phyloP scores from a whole-genome alignment of 257 asterid species.

The Forsythia suspensa region DNA sequence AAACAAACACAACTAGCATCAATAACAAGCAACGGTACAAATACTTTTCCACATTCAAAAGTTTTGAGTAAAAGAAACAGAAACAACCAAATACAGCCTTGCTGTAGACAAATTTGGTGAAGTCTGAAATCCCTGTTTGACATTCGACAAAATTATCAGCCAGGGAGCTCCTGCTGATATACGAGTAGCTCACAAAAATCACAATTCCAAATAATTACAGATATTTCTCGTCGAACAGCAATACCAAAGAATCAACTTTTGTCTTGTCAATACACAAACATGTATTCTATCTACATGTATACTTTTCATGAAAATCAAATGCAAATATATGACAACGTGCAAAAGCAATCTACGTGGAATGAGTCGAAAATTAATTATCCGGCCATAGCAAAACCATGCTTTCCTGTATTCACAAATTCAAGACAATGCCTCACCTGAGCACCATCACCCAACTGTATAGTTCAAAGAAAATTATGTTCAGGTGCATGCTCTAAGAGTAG shows the following conservation, averaged over 20 bases:
- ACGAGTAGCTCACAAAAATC: not conserved
- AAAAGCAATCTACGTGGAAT: not conserved
- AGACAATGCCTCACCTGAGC: not conserved
- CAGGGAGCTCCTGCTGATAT: too few species aligned
- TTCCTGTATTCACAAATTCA: too few species aligned
- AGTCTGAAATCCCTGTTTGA: too few species aligned
- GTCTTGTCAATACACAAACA: not conserved
- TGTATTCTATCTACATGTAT: constrained; percentile 21
- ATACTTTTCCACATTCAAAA: not conserved
- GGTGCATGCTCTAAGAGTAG: not conserved
- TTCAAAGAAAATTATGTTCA: not conserved
- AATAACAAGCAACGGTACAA: not conserved
- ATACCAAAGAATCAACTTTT: not conserved
- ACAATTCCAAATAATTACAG: not conserved
- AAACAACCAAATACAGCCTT: too few species aligned
- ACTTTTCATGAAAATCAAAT: constrained; percentile 8
- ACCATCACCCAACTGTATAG: constrained; percentile 5
- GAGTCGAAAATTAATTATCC: not conserved
- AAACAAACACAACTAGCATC: not conserved
- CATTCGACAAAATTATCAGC: too few species aligned
- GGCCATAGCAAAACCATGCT: not conserved
- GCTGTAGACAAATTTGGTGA: too few species aligned
- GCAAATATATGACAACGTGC: not conserved
- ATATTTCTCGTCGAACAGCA: not conserved
- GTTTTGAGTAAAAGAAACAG: not conserved